A percentile compares a stretch with the other conserved stretches of the same genome.
phyloP scores from a whole-genome alignment of 768 basidiomycete genomes.

The Lanmaoa pseudosensibilis region DNA sequence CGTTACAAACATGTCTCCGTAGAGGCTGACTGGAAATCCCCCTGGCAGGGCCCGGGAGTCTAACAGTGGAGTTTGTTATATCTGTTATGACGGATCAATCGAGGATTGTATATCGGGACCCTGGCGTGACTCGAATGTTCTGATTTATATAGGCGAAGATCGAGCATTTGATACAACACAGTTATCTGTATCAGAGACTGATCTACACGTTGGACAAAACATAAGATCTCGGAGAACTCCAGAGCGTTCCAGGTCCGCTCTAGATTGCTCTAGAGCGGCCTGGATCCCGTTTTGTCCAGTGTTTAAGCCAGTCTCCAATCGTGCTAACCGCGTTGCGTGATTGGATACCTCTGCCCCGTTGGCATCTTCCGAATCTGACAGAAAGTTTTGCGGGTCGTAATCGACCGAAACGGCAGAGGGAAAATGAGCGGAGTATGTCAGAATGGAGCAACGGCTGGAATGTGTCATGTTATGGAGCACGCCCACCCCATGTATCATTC shows the following conservation, averaged over 20 bases:
- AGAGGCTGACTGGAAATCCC: neutral
- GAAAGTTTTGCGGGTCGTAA: neutral
- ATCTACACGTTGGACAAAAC: too few relatives aligned
- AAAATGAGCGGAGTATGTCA: conserved; percentile 7
- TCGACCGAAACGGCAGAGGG: conserved; percentile 31
- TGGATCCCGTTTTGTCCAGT: too few relatives aligned
- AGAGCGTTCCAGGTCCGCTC: too few relatives aligned
- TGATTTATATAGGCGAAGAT: conserved; percentile 23
- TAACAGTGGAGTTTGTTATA: neutral
- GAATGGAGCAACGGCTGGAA: neutral
- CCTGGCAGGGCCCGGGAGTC: too few relatives aligned
- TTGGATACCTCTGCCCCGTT: conserved; percentile 2
- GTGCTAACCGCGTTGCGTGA: neutral
- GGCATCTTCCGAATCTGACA: neutral
- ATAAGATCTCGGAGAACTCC: too few relatives aligned
- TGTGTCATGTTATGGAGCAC: neutral
- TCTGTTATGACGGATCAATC: neutral
- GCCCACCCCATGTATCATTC: neutral
- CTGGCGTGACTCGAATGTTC: conserved; percentile 10
- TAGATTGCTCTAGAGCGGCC: too few relatives aligned
- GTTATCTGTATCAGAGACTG: too few relatives aligned
- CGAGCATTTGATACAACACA: neutral
- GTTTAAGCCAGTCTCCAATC: too few relatives aligned
- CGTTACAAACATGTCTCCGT: neutral
- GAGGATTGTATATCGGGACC: neutral